These are phyloP conservation scores for Dryadomyces quercivorus DNA, from an alignment of 2,329 filamentous ascomycete genomes.

Conservation along the genomic window DNA sequence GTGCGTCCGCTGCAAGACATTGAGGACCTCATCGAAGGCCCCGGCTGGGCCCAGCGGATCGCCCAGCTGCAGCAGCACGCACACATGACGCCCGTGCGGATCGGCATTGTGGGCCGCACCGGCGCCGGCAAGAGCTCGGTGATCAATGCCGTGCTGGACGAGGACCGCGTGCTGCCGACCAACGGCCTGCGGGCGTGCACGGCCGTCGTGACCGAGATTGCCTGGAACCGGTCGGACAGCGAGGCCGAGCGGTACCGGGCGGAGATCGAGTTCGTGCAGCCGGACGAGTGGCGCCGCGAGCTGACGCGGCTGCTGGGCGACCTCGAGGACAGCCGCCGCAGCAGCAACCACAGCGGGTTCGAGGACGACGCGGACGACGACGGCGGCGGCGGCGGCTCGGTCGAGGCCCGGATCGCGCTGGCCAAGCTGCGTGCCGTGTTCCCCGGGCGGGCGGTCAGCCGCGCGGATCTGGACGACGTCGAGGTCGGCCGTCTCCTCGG, in stretches of 20 bases:
- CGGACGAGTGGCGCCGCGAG: constrained; percentile 39
- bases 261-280: constrained; percentile 44
- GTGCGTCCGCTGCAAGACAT: constrained; percentile 11
- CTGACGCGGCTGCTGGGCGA: constrained; percentile 35
- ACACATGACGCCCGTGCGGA: constrained; percentile 31
- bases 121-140: constrained; percentile 50
- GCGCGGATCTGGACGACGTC: constrained; percentile 23
- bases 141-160: constrained; percentile 51
- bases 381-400: not conserved
- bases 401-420: constrained; percentile 30
- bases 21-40: constrained; percentile 11
- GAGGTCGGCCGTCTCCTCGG: constrained; percentile 32
- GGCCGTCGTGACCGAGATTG: constrained; percentile 47
- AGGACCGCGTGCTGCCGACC: constrained; percentile 34
- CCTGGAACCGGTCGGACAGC: constrained; percentile 35
- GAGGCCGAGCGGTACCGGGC: constrained; percentile 31
- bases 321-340: constrained; percentile 9
- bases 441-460: constrained; percentile 21
- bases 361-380: constrained; percentile 14
- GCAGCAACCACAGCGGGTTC: too few relatives aligned
- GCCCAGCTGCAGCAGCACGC: constrained; percentile 10
- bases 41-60: constrained; percentile 2
- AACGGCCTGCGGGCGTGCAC: constrained; percentile 49
- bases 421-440: constrained; percentile 39
- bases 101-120: constrained; percentile 45